These are phyloP conservation scores for Coemansia sp. DNA, from an alignment of 192 early-diverging fungal species.

Conservation along the genomic window DNA sequence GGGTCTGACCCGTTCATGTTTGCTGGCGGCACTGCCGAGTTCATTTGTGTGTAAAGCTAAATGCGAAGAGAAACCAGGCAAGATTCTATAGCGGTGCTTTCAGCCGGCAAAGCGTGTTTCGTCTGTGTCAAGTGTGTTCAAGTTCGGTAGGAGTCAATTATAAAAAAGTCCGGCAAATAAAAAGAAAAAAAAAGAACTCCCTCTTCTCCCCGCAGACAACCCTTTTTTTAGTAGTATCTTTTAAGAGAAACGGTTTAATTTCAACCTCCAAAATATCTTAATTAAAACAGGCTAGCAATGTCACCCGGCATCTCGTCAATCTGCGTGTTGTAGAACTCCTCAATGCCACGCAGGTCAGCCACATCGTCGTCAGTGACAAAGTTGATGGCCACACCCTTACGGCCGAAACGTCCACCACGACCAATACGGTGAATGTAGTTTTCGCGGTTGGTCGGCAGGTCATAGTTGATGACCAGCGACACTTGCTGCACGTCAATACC, in stretches of 20 bases:
- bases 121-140: not conserved
- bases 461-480: conserved; percentile 98
- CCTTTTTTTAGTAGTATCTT: no score
- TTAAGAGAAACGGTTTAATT: no score
- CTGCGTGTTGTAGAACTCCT: conserved; percentile 98
- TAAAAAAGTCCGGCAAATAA: no score
- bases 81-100: no score
- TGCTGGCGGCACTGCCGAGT: conserved; percentile 13
- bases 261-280: no score
- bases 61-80: not conserved
- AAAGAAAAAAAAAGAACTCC: not conserved
- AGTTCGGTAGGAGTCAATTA: no score
- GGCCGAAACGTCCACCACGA: conserved; percentile 99
- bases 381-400: conserved; percentile 99
- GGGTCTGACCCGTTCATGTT: conserved; percentile 3
- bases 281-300: conserved; percentile 83
- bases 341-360: conserved; percentile 80
- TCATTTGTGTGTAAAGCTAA: conserved; percentile 3
- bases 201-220: no score
- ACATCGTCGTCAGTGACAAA: conserved; percentile 98
- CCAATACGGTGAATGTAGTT: conserved; percentile 99
- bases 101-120: not conserved
- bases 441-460: conserved; percentile 93
- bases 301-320: conserved; percentile 99
- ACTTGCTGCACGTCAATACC: conserved; percentile 99